Evolutionary conservation across 2,329 filamentous ascomycete species (phyloP).

Genomic region (Eurotiales sp.): DNA sequence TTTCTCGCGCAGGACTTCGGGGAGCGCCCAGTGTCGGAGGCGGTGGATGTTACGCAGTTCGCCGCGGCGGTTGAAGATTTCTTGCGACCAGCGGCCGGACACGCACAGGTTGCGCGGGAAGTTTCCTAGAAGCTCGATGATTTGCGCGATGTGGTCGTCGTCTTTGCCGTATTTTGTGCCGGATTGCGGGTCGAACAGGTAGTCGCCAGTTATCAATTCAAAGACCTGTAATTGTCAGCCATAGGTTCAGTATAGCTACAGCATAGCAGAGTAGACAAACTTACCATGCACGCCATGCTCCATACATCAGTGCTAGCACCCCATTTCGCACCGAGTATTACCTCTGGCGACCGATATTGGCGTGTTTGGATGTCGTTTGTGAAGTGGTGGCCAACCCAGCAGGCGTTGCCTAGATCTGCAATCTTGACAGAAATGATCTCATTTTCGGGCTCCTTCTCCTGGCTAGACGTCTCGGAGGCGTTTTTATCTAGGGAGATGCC

Average conservation of each 20-base stretch:
- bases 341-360: slow-evolving; percentile 94
- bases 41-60: slow-evolving; percentile 97
- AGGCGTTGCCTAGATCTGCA: slow-evolving; percentile 94
- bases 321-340: slow-evolving; percentile 96
- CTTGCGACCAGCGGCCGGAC: slow-evolving; percentile 93
- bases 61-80: slow-evolving; percentile 97
- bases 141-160: slow-evolving; percentile 98
- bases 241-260: background rate
- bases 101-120: slow-evolving; percentile 92
- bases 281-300: slow-evolving; percentile 99
- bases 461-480: slow-evolving; percentile 31
- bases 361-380: slow-evolving; percentile 98
- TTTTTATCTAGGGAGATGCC: slow-evolving; percentile 88
- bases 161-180: slow-evolving; percentile 99
- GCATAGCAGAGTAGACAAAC: slow-evolving; percentile 23
- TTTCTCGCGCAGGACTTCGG: slow-evolving; percentile 91
- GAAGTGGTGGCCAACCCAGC: slow-evolving; percentile 98
- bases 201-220: slow-evolving; percentile 95
- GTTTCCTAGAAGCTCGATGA: slow-evolving; percentile 90
- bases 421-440: slow-evolving; percentile 98
- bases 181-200: slow-evolving; percentile 96
- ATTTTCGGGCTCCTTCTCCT: slow-evolving; percentile 35
- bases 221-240: slow-evolving; percentile 53
- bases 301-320: slow-evolving; percentile 98
- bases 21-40: slow-evolving; percentile 89